Percentiles rank a stretch among this genome's conserved stretches.
Evolutionary conservation across 2,329 filamentous ascomycete species (phyloP).

Genomic region (Celoporthe dispersa): DNA sequence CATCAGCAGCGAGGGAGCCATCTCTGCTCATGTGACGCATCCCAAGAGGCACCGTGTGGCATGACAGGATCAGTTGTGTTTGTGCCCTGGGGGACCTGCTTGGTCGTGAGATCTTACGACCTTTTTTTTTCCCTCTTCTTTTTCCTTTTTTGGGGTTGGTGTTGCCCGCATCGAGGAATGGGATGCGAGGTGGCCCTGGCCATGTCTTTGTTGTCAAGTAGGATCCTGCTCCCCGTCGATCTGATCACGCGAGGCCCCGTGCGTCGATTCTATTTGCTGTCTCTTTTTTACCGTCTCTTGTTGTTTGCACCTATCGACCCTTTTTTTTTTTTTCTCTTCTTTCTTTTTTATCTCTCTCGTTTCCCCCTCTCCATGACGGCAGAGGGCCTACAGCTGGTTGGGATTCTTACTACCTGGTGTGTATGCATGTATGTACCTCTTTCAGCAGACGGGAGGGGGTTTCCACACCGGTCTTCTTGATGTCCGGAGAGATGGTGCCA

Average conservation of each 20-base stretch:
- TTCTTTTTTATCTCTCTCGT: background rate
- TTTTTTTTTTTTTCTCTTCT: background rate
- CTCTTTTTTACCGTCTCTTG: background rate
- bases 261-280: background rate
- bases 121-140: background rate
- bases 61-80: background rate
- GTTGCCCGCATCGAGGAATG: background rate
- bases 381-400: background rate
- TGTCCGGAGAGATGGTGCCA: background rate
- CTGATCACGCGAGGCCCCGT: background rate
- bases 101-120: background rate
- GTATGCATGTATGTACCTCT: background rate
- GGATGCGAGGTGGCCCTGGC: background rate
- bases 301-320: too few relatives aligned
- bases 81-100: background rate
- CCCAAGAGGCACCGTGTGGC: background rate
- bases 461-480: background rate
- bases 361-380: background rate
- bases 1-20: background rate
- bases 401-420: background rate
- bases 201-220: background rate
- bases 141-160: too few relatives aligned
- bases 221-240: background rate
- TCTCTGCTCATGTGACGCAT: background rate
- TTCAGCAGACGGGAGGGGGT: background rate